Evolutionary conservation across 2,329 filamentous ascomycete species (phyloP), one percentile per base, ranked within the genome.

Genomic region (Ceratocystis variospora): DNA sequence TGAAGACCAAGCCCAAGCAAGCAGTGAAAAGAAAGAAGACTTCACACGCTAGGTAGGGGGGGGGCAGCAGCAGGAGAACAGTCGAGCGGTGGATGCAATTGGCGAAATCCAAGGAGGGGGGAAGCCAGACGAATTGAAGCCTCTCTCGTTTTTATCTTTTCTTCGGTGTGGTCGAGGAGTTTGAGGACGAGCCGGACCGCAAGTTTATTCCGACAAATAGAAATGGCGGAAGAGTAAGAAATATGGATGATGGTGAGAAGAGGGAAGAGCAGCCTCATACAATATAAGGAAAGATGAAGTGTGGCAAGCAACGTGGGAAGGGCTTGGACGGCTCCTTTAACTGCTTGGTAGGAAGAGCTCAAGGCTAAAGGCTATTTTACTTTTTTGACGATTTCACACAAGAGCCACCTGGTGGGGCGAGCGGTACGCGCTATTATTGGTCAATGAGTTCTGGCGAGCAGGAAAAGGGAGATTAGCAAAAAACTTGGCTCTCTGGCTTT

Each of bases 321-420:
- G 55, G 25, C 33, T 59, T 59, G 55, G 33, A 57, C 6, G 22
- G 25, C 55, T 59, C 55, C 55, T 59, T 59, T 59, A 37, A 10
- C 55, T 59, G 7, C 55, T 33, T 37, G 28, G 55, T 37, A 10
- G 55, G 55, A 59, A 59, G 12, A 59, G 55, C 55, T 59, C 55
- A 59, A 59, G 55, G n/a, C 48, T 22, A 53, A 59, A 59, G 55
- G 55, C 31, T 59, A 59, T 59, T 59, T 59, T 59, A 59, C 55
- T 59, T 59, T 59, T 59, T 37, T 59, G 55, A 59, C 55, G 55
- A 59, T 59, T 59, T 59, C 15, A 37, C 12, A 59, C 12, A 59
- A 59, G 55, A 59, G 55, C 55, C 55, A 59, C 28, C 17, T n/a
- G 55, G 55, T 59, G 55, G 55, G 55, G 55, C 55, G 15, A 8